Evolutionary conservation across 1,284 basidiomycete genomes (phyloP), one percentile per base, ranked within the genome.

Genomic region (Malassezia sp.): DNA sequence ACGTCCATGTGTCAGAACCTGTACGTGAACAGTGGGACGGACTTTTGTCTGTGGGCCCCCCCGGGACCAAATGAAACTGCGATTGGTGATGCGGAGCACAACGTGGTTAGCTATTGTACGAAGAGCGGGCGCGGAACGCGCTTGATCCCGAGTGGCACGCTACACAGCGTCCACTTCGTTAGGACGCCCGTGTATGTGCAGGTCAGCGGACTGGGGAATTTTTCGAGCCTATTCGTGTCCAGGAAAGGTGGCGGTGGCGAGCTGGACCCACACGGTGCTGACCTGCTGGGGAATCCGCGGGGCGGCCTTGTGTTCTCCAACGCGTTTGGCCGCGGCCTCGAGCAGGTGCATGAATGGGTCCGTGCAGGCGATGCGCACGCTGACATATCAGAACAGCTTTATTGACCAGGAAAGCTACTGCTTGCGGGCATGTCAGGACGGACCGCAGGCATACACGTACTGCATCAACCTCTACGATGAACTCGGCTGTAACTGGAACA

Each of bases 391-490:
- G 38, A 22, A 36, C 20, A 45, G 44, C 50, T 63, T 66, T 22
- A 67, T 67, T 50, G 57, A 60, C 44, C 45, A 45, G 28, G 51
- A 59, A 40, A 52, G 57, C 30, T 68, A 61, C 59, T 67, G 63
- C 41, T 20, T 67, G n/a, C 53, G 63, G 9, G 63, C 56, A 3
- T 67, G 63, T 38, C 57, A 55, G 54, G 54, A 53, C 21, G 57
- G 61, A 23, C 28, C 44, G 15, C 38, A 47, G 14, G 62, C 63
- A 11, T 53, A 50, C 8, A 44, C 45, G 3, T 59, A 67, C 39
- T 68, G 65, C 45, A 52, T 61, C 32, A 60, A 66, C 43, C 59
- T 63, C 40, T 68, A 66, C 51, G 65, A 68, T 40, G 56, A 61
- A 15, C 43, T 66, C 41, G 65, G 65, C 4, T 67, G 64, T 42